Conservation (phyloP, 768 basidiomycete species). For the Pleurotus tuber-regium region DNA sequence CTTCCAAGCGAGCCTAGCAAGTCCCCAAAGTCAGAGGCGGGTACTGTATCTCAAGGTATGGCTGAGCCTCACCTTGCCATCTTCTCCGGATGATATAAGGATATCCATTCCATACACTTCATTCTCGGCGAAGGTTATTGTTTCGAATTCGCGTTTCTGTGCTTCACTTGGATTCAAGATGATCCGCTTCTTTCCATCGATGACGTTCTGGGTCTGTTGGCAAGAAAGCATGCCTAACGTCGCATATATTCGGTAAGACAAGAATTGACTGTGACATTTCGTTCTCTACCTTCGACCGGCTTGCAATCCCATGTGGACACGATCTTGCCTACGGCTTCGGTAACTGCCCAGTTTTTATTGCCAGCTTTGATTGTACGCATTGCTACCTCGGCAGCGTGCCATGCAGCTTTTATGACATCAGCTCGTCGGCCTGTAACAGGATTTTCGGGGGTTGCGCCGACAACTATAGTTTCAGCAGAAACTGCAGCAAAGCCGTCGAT, state of each 20-base stretch:
- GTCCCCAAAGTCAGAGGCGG: neutral
- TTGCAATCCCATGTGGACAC: conserved; percentile 79
- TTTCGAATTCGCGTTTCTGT: conserved; percentile 85
- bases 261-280: neutral
- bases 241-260: conserved; percentile 10
- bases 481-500: conserved; percentile 97
- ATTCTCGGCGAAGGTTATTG: conserved; percentile 82
- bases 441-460: conserved; percentile 69
- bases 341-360: conserved; percentile 94
- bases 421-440: conserved; percentile 86
- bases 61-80: conserved; percentile 87
- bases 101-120: conserved; percentile 97
- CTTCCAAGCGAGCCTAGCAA: conserved; percentile 79
- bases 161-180: conserved; percentile 85
- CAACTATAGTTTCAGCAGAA: conserved; percentile 89
- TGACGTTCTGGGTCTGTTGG: conserved; percentile 90
- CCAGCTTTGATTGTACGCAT: conserved; percentile 90
- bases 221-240: conserved; percentile 86
- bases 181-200: conserved; percentile 95
- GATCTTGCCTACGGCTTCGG: conserved; percentile 77
- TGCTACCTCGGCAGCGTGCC: conserved; percentile 88
- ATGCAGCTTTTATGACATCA: conserved; percentile 92
- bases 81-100: conserved; percentile 81
- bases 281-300: conserved; percentile 92
- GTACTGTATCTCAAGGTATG: neutral